phyloP scores from a whole-genome alignment of 768 basidiomycete species.

The Clathrus columnatus region DNA sequence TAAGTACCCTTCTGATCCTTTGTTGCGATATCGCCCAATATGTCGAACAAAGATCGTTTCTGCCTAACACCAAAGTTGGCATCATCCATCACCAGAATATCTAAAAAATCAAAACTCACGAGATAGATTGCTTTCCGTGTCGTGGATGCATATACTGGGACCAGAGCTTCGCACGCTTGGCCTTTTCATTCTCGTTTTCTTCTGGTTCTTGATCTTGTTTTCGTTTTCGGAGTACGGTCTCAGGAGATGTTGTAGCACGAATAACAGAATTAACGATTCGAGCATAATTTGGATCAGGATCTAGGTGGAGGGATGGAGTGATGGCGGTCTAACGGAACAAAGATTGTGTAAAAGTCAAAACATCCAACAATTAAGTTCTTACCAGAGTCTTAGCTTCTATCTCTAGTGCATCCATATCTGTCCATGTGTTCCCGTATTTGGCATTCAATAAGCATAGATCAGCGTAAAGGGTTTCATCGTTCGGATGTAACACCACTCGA shows the following conservation, averaged over 20 bases:
- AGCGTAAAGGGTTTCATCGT: conserved; percentile 67
- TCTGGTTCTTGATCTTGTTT: conserved; percentile 68
- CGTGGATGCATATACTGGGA: conserved; percentile 64
- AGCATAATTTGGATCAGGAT: conserved; percentile 69
- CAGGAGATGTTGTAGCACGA: conserved; percentile 63
- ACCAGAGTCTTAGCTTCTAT: conserved; percentile 70
- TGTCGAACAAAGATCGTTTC: conserved; percentile 1
- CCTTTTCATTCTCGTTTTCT: conserved; percentile 69
- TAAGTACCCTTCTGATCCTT: conserved; percentile 12
- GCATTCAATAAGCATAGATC: conserved; percentile 67
- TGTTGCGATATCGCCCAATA: conserved; percentile 9
- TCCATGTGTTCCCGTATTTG: conserved; percentile 49
- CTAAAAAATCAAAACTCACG: conserved; percentile 25
- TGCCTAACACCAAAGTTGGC: conserved; percentile 2
- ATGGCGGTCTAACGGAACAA: conserved; percentile 51
- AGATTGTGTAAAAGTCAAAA: not conserved
- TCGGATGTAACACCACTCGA: conserved; percentile 71
- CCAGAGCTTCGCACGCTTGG: conserved; percentile 63
- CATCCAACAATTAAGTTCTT: conserved; percentile 20
- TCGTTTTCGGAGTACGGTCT: conserved; percentile 65
- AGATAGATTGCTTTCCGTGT: conserved; percentile 26
- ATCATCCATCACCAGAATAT: conserved; percentile 36
- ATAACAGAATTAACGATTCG: conserved; percentile 69
- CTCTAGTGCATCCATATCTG: conserved; percentile 64
- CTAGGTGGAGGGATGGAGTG: conserved; percentile 65